Conservation (phyloP, 164 flowering plant genomes). For the grape (Vitis vinifera) region ASM3070453v1 NC_081809.1:11879501-11880000, state of each 20-base stretch:
- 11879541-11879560: conserved; percentile 70
- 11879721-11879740: conserved; percentile 59
- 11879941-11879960: conserved; percentile 70
- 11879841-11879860: conserved; percentile 57
- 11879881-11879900: conserved; percentile 64
- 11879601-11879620: conserved; percentile 61
- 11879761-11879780: conserved; percentile 68
- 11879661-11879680: conserved; percentile 64
- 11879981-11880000: conserved; percentile 66
- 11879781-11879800: conserved; percentile 54
- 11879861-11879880: conserved; percentile 64
- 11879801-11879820: conserved; percentile 57
- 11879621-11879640: conserved; percentile 76
- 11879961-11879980: conserved; percentile 64
- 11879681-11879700: conserved; percentile 35
- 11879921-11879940: conserved; percentile 47
- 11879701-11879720: conserved; percentile 59
- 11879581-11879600: conserved; percentile 54
- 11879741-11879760: conserved; percentile 52
- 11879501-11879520: conserved; percentile 44
- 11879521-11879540: conserved; percentile 60
- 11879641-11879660: conserved; percentile 53
- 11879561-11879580: conserved; percentile 57
- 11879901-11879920: conserved; percentile 72
- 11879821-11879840: conserved; percentile 60